Percentiles rank a stretch among this genome's conserved stretches.
These are phyloP conservation scores for Polytrichum commune DNA, from an alignment of 225 moss, liverwort and hornwort species.

Conservation along the genomic window DNA sequence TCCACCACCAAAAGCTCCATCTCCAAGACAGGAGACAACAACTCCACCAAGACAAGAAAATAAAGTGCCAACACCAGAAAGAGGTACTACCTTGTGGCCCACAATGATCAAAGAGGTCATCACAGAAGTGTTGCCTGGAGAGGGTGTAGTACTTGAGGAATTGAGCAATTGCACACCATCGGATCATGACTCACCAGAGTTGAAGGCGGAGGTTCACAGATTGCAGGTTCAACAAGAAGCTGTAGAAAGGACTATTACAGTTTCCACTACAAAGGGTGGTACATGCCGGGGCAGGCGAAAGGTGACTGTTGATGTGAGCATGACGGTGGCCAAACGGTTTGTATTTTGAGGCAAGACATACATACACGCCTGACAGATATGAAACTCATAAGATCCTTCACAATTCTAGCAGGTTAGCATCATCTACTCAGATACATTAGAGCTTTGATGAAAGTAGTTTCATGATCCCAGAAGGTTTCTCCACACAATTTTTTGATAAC, in stretches of 20 bases:
- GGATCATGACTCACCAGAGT: background rate
- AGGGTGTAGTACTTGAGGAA: background rate
- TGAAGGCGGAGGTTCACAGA: background rate
- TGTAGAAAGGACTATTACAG: conserved; percentile 7
- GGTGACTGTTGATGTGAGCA: conserved; percentile 12
- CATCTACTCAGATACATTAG: background rate
- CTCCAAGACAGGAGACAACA: background rate
- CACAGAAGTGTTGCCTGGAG: background rate
- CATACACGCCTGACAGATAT: background rate
- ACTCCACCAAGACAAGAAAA: background rate
- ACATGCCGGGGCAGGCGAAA: conserved; percentile 11
- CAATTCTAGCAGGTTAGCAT: background rate
- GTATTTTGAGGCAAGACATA: conserved; percentile 1
- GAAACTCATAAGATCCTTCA: background rate
- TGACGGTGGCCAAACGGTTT: conserved; percentile 14
- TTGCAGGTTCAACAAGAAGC: conserved; percentile 1
- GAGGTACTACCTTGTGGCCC: background rate
- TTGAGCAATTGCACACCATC: too few species aligned
- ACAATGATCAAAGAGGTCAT: conserved; percentile 15
- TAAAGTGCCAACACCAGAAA: background rate
- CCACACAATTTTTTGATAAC: background rate
- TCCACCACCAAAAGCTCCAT: background rate
- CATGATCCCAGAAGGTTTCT: background rate
- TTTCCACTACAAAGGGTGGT: conserved; percentile 5
- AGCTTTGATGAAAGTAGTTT: background rate